Percentiles rank a stretch among this genome's conserved stretches.
These are phyloP conservation scores for Setaria viridis DNA, from an alignment of 202 grass and related monocot genomes.

Conservation along the genomic window DNA sequence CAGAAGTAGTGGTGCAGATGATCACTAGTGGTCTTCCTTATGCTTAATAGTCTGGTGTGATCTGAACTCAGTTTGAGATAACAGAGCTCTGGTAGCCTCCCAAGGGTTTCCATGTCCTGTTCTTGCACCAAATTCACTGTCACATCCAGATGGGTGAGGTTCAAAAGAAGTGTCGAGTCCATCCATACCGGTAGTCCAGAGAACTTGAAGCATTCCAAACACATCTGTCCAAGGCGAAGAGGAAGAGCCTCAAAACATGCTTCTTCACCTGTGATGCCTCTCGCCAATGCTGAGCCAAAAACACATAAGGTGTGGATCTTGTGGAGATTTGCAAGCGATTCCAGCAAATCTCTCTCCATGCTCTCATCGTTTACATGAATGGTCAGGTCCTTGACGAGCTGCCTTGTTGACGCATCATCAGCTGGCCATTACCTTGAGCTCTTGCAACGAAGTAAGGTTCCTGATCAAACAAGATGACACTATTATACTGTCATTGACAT, in stretches of 20 bases:
- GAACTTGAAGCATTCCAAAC: not conserved
- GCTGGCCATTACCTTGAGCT: not conserved
- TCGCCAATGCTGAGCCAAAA: not conserved
- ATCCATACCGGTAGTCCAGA: not conserved
- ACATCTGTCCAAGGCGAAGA: not conserved
- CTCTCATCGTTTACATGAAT: not conserved
- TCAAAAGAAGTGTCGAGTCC: not conserved
- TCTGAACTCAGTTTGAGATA: not conserved
- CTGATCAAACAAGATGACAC: not conserved
- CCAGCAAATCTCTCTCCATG: not conserved
- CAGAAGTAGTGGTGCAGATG: not conserved
- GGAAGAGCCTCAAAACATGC: not conserved
- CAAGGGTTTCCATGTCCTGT: not conserved
- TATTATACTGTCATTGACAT: not conserved
- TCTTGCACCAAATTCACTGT: not conserved
- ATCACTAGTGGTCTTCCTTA: not conserved
- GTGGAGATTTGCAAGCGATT: not conserved
- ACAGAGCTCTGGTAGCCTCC: not conserved
- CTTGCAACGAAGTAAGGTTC: not conserved
- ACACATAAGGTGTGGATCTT: not conserved
- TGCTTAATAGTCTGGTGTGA: not conserved
- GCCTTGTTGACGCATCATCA: not conserved
- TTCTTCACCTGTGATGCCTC: not conserved
- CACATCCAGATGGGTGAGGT: not conserved
- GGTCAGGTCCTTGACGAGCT: not conserved